These are phyloP conservation scores for Chalciporus sphaerocephalus DNA, from an alignment of 768 basidiomycete species.

Conservation along the genomic window DNA sequence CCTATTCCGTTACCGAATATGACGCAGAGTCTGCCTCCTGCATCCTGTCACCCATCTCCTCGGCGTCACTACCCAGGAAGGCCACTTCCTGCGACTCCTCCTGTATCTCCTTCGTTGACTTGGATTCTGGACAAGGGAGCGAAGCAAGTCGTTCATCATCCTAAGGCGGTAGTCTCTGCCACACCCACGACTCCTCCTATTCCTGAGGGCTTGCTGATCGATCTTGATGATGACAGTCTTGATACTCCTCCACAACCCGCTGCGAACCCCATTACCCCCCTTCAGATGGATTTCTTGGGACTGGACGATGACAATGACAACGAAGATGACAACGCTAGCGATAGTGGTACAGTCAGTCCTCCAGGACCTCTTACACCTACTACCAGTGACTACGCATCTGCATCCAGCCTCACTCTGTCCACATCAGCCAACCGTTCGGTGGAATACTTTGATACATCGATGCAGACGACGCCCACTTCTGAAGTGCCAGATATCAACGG, in stretches of 20 bases:
- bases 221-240: constrained; percentile 44
- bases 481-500: constrained; percentile 60
- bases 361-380: constrained; percentile 32
- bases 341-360: constrained; percentile 31
- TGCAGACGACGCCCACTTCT: constrained; percentile 29
- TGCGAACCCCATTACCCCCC: constrained; percentile 12
- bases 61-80: constrained; percentile 32
- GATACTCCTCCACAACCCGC: constrained; percentile 15
- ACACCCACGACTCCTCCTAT: constrained; percentile 34
- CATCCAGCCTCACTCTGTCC: constrained; percentile 27
- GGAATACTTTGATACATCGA: constrained; percentile 26
- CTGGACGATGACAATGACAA: constrained; percentile 12
- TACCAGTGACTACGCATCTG: constrained; percentile 23
- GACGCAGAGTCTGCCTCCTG: constrained; percentile 24
- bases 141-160: constrained; percentile 8
- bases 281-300: constrained; percentile 24
- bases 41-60: constrained; percentile 23
- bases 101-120: constrained; percentile 30
- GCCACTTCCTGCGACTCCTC: constrained; percentile 32
- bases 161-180: constrained; percentile 17
- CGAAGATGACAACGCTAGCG: constrained; percentile 22
- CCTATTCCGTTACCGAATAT: constrained; percentile 24
- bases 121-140: constrained; percentile 32
- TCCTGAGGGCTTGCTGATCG: constrained; percentile 52
- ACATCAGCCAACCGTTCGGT: constrained; percentile 22